These are phyloP conservation scores for Tolypocladium inflatum DNA, from an alignment of 2,329 filamentous ascomycete species.

Conservation along the genomic window DNA sequence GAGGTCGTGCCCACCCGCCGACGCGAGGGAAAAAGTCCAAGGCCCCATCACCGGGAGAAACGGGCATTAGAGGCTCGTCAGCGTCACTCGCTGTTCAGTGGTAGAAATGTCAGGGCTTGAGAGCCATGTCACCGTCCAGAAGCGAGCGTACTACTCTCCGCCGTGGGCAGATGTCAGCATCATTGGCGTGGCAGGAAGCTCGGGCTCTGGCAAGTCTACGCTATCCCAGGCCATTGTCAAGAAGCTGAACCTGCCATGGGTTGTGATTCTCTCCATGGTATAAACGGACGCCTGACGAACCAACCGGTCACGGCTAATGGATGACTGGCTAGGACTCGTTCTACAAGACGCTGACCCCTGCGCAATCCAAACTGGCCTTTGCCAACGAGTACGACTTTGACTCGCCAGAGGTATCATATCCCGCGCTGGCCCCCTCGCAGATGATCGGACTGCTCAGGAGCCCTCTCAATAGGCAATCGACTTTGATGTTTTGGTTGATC, in stretches of 20 bases:
- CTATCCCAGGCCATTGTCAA: slow-evolving; percentile 85
- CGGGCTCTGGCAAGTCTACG: slow-evolving; percentile 89
- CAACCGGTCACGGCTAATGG: slow-evolving; percentile 9
- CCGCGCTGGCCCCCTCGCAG: neutral
- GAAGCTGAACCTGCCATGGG: slow-evolving; percentile 89
- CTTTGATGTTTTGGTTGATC: slow-evolving; percentile 78
- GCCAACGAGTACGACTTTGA: slow-evolving; percentile 94
- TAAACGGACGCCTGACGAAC: neutral
- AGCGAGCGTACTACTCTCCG: slow-evolving; percentile 71
- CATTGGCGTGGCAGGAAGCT: slow-evolving; percentile 91
- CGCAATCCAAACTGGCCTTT: slow-evolving; percentile 74
- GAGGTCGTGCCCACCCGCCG: neutral
- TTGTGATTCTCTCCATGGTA: slow-evolving; percentile 95
- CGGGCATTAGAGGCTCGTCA: neutral
- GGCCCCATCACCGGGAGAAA: neutral
- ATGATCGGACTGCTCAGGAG: neutral
- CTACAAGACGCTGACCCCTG: slow-evolving; percentile 79
- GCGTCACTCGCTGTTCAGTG: neutral
- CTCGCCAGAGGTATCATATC: slow-evolving; percentile 54
- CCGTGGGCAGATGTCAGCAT: slow-evolving; percentile 96
- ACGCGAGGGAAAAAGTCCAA: neutral
- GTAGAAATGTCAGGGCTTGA: slow-evolving; percentile 21
- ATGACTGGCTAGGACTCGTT: slow-evolving; percentile 70
- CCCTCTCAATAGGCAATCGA: slow-evolving; percentile 64
- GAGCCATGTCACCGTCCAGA: slow-evolving; percentile 40